A percentile compares a stretch with the other conserved stretches of the same genome.
phyloP scores from a whole-genome alignment of 2,329 filamentous ascomycete genomes.

The Domatiomyces catenatus region DNA sequence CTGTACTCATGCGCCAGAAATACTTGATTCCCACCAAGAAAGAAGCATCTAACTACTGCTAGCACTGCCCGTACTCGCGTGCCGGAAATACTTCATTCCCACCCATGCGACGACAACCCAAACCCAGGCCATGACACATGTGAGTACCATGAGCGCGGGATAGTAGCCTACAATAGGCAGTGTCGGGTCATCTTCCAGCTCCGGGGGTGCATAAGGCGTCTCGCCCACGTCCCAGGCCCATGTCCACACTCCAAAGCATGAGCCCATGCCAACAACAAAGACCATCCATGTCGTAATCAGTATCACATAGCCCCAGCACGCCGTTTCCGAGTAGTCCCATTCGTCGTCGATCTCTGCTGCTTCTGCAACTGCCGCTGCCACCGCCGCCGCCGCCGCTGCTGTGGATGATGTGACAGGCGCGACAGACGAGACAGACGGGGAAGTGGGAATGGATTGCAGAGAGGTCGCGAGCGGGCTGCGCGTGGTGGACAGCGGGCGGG shows the following conservation, averaged over 20 bases:
- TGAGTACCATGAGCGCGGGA: conserved; percentile 81
- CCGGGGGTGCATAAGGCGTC: conserved; percentile 86
- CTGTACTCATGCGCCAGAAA: conserved; percentile 61
- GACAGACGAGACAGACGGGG: conserved; percentile 5
- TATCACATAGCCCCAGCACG: conserved; percentile 96
- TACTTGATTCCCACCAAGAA: conserved; percentile 88
- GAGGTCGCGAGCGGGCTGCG: conserved; percentile 27
- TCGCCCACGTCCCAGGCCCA: conserved; percentile 99
- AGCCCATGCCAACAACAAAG: conserved; percentile 93
- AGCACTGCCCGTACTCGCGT: conserved; percentile 38
- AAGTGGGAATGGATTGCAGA: conserved; percentile 20
- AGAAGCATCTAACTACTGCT: not conserved
- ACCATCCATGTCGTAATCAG: conserved; percentile 84
- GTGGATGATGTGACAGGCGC: conserved; percentile 9
- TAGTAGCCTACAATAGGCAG: conserved; percentile 95
- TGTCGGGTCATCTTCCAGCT: conserved; percentile 87
- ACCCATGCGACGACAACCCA: conserved; percentile 98
- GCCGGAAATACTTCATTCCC: conserved; percentile 98
- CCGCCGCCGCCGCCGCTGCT: conserved; percentile 1
- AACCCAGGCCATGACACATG: conserved; percentile 93
- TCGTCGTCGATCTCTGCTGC: conserved; percentile 31
- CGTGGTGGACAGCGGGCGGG: conserved; percentile 14
- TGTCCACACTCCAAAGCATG: conserved; percentile 75
- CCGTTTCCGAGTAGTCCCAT: conserved; percentile 88
- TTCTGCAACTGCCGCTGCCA: not conserved